Base-by-base conservation (phyloP, 2,329 filamentous ascomycete species). In the Tolypocladium ovalisporum region DNA sequence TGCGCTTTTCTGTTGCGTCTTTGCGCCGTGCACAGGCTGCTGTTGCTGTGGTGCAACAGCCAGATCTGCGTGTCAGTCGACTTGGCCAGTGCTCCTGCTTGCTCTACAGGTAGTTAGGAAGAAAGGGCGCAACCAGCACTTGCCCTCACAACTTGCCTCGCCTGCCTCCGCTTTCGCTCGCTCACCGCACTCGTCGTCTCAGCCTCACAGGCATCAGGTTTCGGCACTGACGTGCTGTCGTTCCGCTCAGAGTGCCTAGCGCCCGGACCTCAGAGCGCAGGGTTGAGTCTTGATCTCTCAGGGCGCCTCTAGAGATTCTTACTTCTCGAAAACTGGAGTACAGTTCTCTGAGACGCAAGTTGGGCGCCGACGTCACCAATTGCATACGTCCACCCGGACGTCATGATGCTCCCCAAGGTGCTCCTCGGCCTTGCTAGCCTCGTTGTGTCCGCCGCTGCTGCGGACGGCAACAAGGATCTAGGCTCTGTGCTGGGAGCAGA, bases 401-500 rank as follows among this genome's bases (percentile, higher is more conserved):
- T 55, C 24, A 63, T 65, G 60, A 52, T 66, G 59, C 52, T 64
- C 27, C 60, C 59, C 34, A 63, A 59, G 19, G 34, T 55, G 8
- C 51, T 65, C 19, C 32, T 63, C 55, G 58, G 64, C 52, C 22
- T 69, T 13, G 62, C 59, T 65, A 55, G 67, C 60, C 36, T 67
- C 13, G 35, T 63, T 4, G 55, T 54, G 32, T 55, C 63, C 13
- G 58, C 37, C 36, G 60, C 62, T 5, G 63, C 63, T 22, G 60
- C 63, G 13, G 61, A 64, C 9, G 58, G 61, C 1, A 60, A 60
- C 3, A 59, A 67, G 34, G 73, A 76, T 59, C 61, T 79, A 52
- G 75, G 73, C 2, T 67, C 66, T 9, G 67, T 77, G 27, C 62
- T 79, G 15, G 64, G 68, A 7, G 66, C 63, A 4, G 68, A 76